Evolutionary conservation across 805 yeast species (phyloP).

Genomic region (Candida silvatica): DNA sequence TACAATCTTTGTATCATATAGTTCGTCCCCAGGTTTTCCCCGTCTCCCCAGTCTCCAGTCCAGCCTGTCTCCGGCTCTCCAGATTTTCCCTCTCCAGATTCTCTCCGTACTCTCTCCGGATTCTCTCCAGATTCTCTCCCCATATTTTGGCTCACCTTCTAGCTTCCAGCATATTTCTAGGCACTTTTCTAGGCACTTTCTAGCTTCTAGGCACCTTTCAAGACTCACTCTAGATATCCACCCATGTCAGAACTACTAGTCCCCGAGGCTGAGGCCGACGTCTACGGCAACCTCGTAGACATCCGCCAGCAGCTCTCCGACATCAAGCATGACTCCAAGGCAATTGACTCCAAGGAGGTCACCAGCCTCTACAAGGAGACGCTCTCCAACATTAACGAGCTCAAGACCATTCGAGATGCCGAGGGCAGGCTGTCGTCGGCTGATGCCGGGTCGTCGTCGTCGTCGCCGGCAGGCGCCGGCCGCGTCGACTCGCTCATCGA

Average conservation of each 20-base stretch:
- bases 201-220: too few relatives aligned
- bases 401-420: constrained; percentile 39
- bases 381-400: constrained; percentile 40
- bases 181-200: too few relatives aligned
- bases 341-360: constrained; percentile 62
- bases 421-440: neutral
- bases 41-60: too few relatives aligned
- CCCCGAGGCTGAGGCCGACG: constrained; percentile 22
- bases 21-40: too few relatives aligned
- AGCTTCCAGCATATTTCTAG: too few relatives aligned
- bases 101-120: neutral
- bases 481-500: constrained; percentile 69
- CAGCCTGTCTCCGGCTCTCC: too few relatives aligned
- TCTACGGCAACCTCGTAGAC: constrained; percentile 31
- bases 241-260: constrained; percentile 6
- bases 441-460: constrained; percentile 3
- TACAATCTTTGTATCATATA: too few relatives aligned
- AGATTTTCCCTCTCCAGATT: too few relatives aligned
- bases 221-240: neutral
- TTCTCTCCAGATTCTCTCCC: neutral
- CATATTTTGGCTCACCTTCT: too few relatives aligned
- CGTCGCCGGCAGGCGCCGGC: constrained; percentile 28
- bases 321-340: constrained; percentile 55
- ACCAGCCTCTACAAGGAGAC: constrained; percentile 50
- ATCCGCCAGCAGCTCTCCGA: constrained; percentile 35